Evolutionary conservation across 768 basidiomycete genomes (phyloP).

Genomic region (Suillus variegatus): DNA sequence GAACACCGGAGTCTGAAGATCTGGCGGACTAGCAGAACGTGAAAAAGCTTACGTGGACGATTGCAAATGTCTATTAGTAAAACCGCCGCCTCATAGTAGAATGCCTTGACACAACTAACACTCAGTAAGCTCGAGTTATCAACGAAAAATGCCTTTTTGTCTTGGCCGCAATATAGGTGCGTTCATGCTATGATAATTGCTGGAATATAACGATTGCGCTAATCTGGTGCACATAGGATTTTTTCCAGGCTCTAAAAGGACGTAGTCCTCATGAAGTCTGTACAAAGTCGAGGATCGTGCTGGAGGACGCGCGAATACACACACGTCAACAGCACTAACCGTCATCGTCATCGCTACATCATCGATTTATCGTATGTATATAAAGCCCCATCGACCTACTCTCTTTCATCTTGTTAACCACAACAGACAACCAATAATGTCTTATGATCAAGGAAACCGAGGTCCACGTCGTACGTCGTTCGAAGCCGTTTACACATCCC

Average conservation of each 20-base stretch:
- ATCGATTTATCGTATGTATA: conserved; percentile 6
- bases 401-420: not conserved
- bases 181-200: conserved; percentile 15
- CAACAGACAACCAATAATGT: conserved; percentile 5
- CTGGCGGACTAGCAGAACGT: too few species aligned
- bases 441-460: conserved; percentile 10
- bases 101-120: not conserved
- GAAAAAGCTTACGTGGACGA: too few species aligned
- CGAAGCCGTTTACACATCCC: not conserved
- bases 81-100: too few species aligned
- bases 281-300: conserved; percentile 68
- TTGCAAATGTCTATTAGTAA: too few species aligned
- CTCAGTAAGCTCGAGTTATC: not conserved
- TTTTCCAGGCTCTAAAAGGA: conserved; percentile 63
- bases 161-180: conserved; percentile 74
- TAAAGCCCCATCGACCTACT: not conserved
- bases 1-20: too few species aligned
- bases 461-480: not conserved
- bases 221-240: not conserved
- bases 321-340: not conserved
- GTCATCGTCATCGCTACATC: conserved; percentile 9
- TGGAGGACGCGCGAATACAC: conserved; percentile 78
- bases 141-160: conserved; percentile 75
- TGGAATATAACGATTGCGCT: not conserved
- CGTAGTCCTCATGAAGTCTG: conserved; percentile 73